These are phyloP conservation scores for Macroventuria anomochaeta DNA, from an alignment of 2,329 filamentous ascomycete species.

Conservation along the genomic window DNA sequence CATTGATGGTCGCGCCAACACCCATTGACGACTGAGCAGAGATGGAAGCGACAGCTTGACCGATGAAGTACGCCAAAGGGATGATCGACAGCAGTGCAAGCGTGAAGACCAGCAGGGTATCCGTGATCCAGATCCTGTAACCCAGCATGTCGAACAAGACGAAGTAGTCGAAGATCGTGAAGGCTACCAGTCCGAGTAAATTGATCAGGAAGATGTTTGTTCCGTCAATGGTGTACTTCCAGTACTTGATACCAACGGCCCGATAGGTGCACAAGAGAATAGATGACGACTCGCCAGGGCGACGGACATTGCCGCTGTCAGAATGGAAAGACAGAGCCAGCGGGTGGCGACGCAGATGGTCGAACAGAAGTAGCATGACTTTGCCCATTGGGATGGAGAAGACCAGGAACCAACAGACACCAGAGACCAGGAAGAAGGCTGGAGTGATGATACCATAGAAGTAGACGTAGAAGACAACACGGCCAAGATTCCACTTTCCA, in stretches of 20 bases:
- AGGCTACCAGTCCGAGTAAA: conserved; percentile 88
- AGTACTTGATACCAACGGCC: conserved; percentile 91
- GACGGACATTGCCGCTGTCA: conserved; percentile 76
- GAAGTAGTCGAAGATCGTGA: conserved; percentile 92
- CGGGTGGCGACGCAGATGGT: conserved; percentile 90
- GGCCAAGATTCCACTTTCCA: conserved; percentile 92
- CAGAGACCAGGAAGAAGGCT: conserved; percentile 81
- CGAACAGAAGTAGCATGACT: conserved; percentile 85
- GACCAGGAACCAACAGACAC: conserved; percentile 92
- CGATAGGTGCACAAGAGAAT: conserved; percentile 97
- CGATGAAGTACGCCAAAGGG: conserved; percentile 96
- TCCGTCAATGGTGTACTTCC: conserved; percentile 98
- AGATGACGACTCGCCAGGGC: conserved; percentile 74
- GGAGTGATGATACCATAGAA: conserved; percentile 94
- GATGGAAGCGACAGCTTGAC: conserved; percentile 96
- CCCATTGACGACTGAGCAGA: conserved; percentile 99
- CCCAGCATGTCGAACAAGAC: conserved; percentile 74
- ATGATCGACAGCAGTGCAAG: conserved; percentile 90
- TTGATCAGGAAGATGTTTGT: conserved; percentile 99
- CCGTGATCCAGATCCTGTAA: conserved; percentile 75
- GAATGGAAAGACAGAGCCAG: conserved; percentile 92
- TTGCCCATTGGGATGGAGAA: conserved; percentile 99
- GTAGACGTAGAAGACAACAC: conserved; percentile 94
- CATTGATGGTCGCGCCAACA: conserved; percentile 93
- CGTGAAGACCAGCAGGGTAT: conserved; percentile 84